Percentiles rank a stretch among this genome's conserved stretches.
Evolutionary conservation across 2,329 filamentous ascomycete species (phyloP).

Genomic region (Hymenoscyphus albidus): DNA sequence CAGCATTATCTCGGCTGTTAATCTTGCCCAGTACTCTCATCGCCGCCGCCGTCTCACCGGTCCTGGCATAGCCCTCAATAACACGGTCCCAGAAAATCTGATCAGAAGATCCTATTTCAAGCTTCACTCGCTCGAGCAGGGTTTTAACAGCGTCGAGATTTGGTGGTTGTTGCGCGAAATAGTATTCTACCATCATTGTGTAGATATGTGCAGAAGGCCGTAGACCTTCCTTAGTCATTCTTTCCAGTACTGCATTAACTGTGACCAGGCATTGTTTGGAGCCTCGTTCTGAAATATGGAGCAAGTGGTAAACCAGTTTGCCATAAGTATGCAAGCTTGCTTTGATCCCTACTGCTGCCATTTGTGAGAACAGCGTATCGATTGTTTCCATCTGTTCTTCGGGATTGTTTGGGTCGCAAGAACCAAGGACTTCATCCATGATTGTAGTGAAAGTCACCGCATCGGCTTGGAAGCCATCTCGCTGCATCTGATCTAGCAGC

Average conservation of each 20-base stretch:
- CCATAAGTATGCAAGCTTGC: constrained; percentile 63
- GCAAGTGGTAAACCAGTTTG: constrained; percentile 63
- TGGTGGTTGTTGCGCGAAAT: constrained; percentile 56
- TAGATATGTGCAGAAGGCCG: constrained; percentile 62
- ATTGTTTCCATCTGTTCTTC: constrained; percentile 51
- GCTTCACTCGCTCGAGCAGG: constrained; percentile 50
- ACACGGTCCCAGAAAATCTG: constrained; percentile 65
- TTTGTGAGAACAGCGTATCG: constrained; percentile 51
- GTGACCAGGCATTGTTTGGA: constrained; percentile 39
- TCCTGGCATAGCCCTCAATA: constrained; percentile 61
- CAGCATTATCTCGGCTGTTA: constrained; percentile 24
- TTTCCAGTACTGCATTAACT: constrained; percentile 56
- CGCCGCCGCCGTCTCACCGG: constrained; percentile 48
- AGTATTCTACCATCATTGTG: constrained; percentile 68
- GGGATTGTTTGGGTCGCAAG: constrained; percentile 39
- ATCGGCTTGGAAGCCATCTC: constrained; percentile 53
- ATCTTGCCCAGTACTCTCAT: constrained; percentile 48
- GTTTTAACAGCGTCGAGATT: constrained; percentile 56
- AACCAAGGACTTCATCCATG: constrained; percentile 54
- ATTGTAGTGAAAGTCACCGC: constrained; percentile 71
- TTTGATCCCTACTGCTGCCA: constrained; percentile 53
- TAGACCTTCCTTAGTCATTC: constrained; percentile 55
- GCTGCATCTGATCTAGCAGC: constrained; percentile 58
- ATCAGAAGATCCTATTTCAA: constrained; percentile 41
- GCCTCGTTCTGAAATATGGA: constrained; percentile 41